Evolutionary conservation across 2,329 filamentous ascomycete genomes (phyloP).

Genomic region (Cytospora schulzeri): DNA sequence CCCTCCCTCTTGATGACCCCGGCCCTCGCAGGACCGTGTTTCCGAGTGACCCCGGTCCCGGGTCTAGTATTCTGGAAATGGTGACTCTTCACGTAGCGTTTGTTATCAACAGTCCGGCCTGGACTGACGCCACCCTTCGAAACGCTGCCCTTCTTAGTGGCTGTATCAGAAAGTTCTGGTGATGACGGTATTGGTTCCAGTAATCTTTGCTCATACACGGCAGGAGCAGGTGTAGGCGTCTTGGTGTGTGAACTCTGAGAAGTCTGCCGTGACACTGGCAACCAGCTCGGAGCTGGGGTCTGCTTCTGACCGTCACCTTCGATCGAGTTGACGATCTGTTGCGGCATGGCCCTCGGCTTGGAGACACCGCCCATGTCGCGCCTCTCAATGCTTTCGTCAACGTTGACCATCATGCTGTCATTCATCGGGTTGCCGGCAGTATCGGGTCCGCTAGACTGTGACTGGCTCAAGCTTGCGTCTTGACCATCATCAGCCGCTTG

Average conservation of each 20-base stretch:
- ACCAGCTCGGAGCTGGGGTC: not conserved
- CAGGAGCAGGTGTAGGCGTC: not conserved
- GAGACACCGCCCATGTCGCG: not conserved
- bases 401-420: slow-evolving; percentile 23
- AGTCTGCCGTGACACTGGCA: not conserved
- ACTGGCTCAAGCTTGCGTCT: not conserved
- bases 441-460: not conserved
- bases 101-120: not conserved
- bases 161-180: not conserved
- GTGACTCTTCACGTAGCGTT: not conserved
- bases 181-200: slow-evolving; percentile 16
- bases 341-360: not conserved
- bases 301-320: not conserved
- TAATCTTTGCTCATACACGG: not conserved
- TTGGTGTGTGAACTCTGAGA: not conserved
- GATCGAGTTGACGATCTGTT: not conserved
- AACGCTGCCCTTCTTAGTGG: not conserved
- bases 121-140: not conserved
- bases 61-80: not conserved
- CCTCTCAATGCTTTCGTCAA: slow-evolving; percentile 18
- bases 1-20: slow-evolving; percentile 2
- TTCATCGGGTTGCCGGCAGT: slow-evolving; percentile 5
- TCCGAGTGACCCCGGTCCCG: not conserved
- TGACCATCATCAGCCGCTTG: not conserved
- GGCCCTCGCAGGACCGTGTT: not conserved